Evolutionary conservation across 495 filamentous ascomycete genomes (phyloP), one percentile per base, ranked within the genome.

Genomic region (Neurospora sp.): DNA sequence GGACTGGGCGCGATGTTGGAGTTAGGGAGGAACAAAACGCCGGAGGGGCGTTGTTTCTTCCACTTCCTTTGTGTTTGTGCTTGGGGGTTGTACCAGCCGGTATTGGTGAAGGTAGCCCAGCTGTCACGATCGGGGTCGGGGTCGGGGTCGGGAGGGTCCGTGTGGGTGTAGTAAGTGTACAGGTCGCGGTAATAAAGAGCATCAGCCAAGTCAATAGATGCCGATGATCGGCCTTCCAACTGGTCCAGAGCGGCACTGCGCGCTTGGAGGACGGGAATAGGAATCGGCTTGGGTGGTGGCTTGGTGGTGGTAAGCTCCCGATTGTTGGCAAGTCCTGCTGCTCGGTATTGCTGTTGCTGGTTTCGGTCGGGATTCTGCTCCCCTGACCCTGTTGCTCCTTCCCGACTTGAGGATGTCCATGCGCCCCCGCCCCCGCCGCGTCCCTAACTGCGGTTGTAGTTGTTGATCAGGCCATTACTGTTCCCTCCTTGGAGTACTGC

Each of bases 381-480:
- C 49, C 7, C 18, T 46, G 42, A n/a, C n/a, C 8, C 42, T 46
- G 54, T 16, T 31, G 54, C 23, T 62, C 54, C 54, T 62, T 62
- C 54, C 23, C 54, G 54, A 18, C 54, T 66, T 66, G 27, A 66
- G 5, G 54, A 66, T 18, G 54, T 66, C 54, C 54, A 66, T 66
- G 54, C 54, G 54, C 6, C 54, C 54, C 14, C 27, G 27, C 27
- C 54, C 54, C 54, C 54, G 27, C 54, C 54, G 54, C 54, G 54
- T 66, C 20, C 54, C 54, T 66, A 66, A 66, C 54, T 66, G 54
- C 27, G 71, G 71, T 72, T 54, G 44, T 72, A 46, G 71, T 38
- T 72, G 44, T 49, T 9, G 27, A 23, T 2, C 3, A 14, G 7
- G 14, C 2, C 31, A 31, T 31, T 31, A 31, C 31, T 1, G 23